A percentile compares a stretch with the other conserved stretches of the same genome.
Evolutionary conservation across 768 basidiomycete genomes (phyloP).

Genomic region (Rhodotorula diobovata): DNA sequence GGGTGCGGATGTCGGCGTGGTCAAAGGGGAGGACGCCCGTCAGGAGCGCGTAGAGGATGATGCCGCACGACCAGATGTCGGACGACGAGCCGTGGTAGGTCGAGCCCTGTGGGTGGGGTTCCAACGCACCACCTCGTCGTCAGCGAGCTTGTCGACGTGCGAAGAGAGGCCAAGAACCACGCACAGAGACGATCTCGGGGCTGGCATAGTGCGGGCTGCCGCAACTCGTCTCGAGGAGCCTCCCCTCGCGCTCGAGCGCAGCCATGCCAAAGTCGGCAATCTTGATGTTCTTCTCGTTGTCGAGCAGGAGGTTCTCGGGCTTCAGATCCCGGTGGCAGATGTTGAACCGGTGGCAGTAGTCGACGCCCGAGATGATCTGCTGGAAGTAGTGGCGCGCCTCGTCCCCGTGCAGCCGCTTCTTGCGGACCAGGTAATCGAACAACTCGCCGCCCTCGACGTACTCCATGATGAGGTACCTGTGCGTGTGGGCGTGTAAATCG

Average conservation of each 20-base stretch:
- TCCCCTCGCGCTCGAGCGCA: conserved; percentile 78
- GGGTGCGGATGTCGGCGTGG: conserved; percentile 64
- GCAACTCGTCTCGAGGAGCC: conserved; percentile 87
- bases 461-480: conserved; percentile 76
- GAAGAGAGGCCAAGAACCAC: neutral
- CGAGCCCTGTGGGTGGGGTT: conserved; percentile 43
- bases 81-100: conserved; percentile 83
- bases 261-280: conserved; percentile 99
- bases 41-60: conserved; percentile 82
- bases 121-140: no score
- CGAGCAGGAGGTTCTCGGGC: conserved; percentile 92
- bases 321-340: conserved; percentile 98
- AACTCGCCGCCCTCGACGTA: conserved; percentile 94
- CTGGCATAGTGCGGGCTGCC: conserved; percentile 95
- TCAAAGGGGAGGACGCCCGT: conserved; percentile 90
- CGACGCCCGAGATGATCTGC: conserved; percentile 89
- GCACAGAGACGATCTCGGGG: conserved; percentile 81
- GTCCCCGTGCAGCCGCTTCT: conserved; percentile 68
- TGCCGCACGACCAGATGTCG: conserved; percentile 94
- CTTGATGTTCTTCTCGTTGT: conserved; percentile 66
- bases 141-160: conserved; percentile 31
- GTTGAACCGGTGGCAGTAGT: conserved; percentile 95
- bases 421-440: conserved; percentile 90
- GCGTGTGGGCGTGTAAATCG: neutral
- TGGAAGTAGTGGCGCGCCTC: conserved; percentile 91